phyloP scores from a whole-genome alignment of 352 stramenopile genomes.

The Phytopythium oedochilum region DNA sequence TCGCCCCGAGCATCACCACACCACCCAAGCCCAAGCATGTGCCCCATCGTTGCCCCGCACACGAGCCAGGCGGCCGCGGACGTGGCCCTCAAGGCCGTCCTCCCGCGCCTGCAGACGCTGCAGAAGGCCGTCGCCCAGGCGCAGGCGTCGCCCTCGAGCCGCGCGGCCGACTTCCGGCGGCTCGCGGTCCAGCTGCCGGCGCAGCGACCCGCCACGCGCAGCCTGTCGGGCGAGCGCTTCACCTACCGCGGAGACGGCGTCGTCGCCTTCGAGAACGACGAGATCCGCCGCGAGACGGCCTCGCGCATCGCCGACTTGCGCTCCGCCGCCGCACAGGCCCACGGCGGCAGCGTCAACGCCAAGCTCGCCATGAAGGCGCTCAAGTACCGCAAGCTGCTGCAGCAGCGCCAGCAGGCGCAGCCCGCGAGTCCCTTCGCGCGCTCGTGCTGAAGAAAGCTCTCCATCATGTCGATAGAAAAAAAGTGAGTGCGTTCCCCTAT shows the following conservation, averaged over 20 bases:
- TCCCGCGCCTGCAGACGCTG: neutral
- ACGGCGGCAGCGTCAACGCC: neutral
- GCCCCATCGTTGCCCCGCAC: neutral
- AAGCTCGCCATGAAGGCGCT: conserved; percentile 3
- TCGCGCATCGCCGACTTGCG: conserved; percentile 1
- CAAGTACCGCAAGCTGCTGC: conserved; percentile 4
- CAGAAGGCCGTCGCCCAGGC: neutral
- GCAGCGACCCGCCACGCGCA: neutral
- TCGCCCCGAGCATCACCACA: no score
- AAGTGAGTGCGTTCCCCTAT: neutral
- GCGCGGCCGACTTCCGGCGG: neutral
- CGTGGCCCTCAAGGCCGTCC: neutral
- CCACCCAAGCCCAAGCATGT: no score
- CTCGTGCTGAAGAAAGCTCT: neutral
- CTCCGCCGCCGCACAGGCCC: neutral
- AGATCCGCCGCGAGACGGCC: neutral
- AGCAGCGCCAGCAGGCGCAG: neutral
- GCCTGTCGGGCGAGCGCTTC: conserved; percentile 1
- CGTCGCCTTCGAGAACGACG: neutral
- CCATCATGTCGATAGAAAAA: neutral
- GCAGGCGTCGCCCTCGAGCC: neutral
- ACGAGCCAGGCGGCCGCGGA: neutral
- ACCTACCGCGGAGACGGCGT: neutral
- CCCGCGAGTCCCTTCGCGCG: neutral
- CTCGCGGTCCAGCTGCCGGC: neutral